phyloP scores from a whole-genome alignment of 345 rosid species.

The Psidium guajava region DNA sequence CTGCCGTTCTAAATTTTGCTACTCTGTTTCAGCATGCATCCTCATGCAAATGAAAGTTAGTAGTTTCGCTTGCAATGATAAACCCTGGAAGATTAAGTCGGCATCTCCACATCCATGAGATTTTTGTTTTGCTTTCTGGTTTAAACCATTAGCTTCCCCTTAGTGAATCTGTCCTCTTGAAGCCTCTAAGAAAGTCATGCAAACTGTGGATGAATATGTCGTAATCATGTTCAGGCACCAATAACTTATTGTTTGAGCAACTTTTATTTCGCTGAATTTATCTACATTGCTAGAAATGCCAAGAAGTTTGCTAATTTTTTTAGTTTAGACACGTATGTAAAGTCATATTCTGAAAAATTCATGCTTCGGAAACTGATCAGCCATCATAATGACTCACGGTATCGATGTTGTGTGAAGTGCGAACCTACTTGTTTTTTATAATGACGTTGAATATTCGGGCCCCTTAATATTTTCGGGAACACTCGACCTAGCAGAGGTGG shows the following conservation, averaged over 20 bases:
- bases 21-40: not conserved
- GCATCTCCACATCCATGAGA: not conserved
- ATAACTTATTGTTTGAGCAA: not conserved
- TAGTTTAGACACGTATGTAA: not conserved
- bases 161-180: not conserved
- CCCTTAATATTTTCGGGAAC: not conserved
- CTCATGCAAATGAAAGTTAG: not conserved
- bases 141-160: not conserved
- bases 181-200: not conserved
- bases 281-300: not conserved
- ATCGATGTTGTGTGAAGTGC: not conserved
- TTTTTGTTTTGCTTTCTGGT: not conserved
- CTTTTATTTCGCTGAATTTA: not conserved
- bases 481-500: slow-evolving; percentile 26
- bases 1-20: not conserved
- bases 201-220: not conserved
- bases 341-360: not conserved
- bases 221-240: not conserved
- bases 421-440: not conserved
- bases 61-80: not conserved
- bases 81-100: not conserved
- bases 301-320: not conserved
- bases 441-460: not conserved
- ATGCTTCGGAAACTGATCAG: not conserved
- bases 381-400: not conserved